Evolutionary conservation across 768 basidiomycete genomes (phyloP), one percentile per base, ranked within the genome.

Genomic region (Tylopilus rubrobrunneus): DNA sequence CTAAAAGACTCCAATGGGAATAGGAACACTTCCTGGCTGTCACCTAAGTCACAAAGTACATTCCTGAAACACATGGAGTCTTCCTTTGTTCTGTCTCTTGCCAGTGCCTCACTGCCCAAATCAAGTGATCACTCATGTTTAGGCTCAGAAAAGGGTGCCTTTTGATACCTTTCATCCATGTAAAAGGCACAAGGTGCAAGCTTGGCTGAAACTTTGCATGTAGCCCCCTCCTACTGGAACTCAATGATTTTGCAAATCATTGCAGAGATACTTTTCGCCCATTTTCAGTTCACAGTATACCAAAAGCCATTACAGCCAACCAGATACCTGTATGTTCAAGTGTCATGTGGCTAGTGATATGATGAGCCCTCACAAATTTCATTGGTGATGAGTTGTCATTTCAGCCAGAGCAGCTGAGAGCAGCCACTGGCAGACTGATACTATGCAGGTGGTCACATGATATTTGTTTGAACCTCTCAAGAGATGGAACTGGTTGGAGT

Each of bases 251-350:
- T 19, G 57, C 52, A 42, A 48, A 58, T 25, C 67, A 40, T 45
- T 55, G 9, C 42, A 57, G 52, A 46, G 52, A 49, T 34, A 58
- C 56, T 27, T 62, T 1, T 63, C 73, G 3, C 70, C 70, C 19
- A 56, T 60, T 4, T 60, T 61, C 33, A 55, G 56, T 55, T 53
- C 67, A 43, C 59, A 67, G 63, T 52, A 61, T 63, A 27, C 64
- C 71, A 5, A 64, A 63, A 19, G 48, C 56, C 17, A 49, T 53
- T 41, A 50, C 53, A 17, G 56, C 67, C 8, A 80, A 78, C 50
- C 70, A 74, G 29, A 79, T 82, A 50, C 79, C 80, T 14, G 70
- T 78, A 5, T 70, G 71, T 23, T 71, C 78, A 15, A 70, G 74
- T 51, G 55, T 14, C 54, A 64, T 17, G 59, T 42, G 7, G 31